Evolutionary conservation across 805 yeast species (phyloP).

Genomic region (Metschnikowia chrysomelidarum): DNA sequence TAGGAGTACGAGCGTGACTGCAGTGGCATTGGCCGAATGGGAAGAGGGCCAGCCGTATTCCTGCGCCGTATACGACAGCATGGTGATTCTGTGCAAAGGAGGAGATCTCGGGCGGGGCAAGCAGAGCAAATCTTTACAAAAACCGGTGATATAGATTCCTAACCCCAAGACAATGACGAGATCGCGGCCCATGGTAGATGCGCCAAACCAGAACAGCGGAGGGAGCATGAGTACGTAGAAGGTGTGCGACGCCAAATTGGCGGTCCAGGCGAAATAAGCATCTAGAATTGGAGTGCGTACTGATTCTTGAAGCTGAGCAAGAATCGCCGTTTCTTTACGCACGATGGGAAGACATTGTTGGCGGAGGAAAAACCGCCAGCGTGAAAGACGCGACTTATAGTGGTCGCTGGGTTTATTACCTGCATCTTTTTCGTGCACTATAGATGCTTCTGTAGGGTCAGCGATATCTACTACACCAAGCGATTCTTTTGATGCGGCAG

Average conservation of each 20-base stretch:
- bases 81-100: conserved; percentile 83
- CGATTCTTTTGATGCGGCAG: neutral
- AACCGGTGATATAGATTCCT: conserved; percentile 72
- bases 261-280: conserved; percentile 79
- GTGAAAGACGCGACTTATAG: conserved; percentile 56
- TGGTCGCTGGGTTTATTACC: conserved; percentile 70
- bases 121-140: conserved; percentile 79
- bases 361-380: conserved; percentile 55
- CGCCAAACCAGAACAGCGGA: conserved; percentile 79
- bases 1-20: conserved; percentile 56
- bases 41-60: conserved; percentile 96
- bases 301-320: conserved; percentile 55
- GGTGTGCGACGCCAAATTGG: conserved; percentile 89
- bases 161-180: conserved; percentile 58
- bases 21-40: conserved; percentile 92
- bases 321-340: conserved; percentile 58
- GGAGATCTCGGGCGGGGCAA: conserved; percentile 92
- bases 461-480: conserved; percentile 2
- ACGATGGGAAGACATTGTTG: conserved; percentile 52
- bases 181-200: conserved; percentile 55
- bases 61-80: conserved; percentile 85
- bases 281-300: conserved; percentile 56
- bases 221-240: conserved; percentile 91
- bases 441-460: neutral
- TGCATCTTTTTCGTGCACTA: conserved; percentile 48